Percentiles rank a stretch among this genome's conserved stretches.
Evolutionary conservation across 1,284 basidiomycete genomes (phyloP).

Genomic region (Cryptococcus deneoformans): DNA sequence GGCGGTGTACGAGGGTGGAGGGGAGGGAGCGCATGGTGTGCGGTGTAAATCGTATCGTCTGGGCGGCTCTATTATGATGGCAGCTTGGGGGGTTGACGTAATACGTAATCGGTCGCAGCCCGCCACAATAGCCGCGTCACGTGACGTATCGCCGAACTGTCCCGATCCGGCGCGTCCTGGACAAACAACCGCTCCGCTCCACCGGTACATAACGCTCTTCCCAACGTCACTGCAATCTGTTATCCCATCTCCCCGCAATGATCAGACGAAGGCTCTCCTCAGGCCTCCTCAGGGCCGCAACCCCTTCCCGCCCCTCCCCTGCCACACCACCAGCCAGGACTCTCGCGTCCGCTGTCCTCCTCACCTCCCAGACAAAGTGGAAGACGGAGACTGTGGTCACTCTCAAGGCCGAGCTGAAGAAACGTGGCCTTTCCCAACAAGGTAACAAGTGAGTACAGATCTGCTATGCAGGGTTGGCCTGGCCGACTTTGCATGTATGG

Average conservation of each 20-base stretch:
- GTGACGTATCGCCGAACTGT: not conserved
- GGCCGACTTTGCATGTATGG: not conserved
- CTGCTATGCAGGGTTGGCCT: not conserved
- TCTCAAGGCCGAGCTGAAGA: constrained; percentile 63
- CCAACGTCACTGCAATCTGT: not conserved
- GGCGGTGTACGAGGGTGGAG: constrained; percentile 6
- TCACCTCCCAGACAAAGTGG: constrained; percentile 63
- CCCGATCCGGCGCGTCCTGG: not conserved
- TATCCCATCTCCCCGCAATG: constrained; percentile 24
- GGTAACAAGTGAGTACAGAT: constrained; percentile 48
- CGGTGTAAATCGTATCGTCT: too few relatives aligned
- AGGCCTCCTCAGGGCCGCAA: constrained; percentile 33
- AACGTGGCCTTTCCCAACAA: constrained; percentile 63
- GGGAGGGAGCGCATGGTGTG: too few relatives aligned
- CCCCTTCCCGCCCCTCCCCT: constrained; percentile 5
- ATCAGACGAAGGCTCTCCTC: constrained; percentile 42
- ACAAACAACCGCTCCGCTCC: not conserved
- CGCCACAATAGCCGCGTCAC: too few relatives aligned
- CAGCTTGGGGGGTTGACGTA: too few relatives aligned
- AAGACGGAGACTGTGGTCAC: constrained; percentile 56
- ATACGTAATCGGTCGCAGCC: too few relatives aligned
- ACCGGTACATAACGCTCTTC: not conserved
- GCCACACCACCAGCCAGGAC: constrained; percentile 11
- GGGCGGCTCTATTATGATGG: too few relatives aligned
- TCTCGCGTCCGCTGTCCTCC: constrained; percentile 65